Evolutionary conservation across 805 yeast genomes (phyloP).

Genomic region (Candida ortonii): DNA sequence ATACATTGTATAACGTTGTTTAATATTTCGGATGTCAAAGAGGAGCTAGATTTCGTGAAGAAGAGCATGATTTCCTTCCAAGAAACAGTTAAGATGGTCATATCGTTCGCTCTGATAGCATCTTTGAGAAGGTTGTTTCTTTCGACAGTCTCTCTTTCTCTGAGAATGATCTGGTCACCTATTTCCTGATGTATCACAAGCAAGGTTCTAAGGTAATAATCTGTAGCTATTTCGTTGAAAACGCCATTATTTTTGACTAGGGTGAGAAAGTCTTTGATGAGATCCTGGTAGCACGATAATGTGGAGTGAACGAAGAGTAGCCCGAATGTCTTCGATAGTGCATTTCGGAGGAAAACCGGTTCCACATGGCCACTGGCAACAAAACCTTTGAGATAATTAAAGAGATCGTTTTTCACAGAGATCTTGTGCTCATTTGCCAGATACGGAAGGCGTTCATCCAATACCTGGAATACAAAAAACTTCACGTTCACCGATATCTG

Average conservation of each 20-base stretch:
- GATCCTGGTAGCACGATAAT: constrained; percentile 45
- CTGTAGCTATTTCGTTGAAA: constrained; percentile 48
- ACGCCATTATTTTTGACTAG: constrained; percentile 31
- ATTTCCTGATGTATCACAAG: constrained; percentile 82
- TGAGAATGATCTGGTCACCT: constrained; percentile 82
- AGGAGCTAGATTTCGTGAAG: constrained; percentile 29
- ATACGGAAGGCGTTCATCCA: constrained; percentile 52
- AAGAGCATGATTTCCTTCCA: constrained; percentile 62
- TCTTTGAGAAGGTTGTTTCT: constrained; percentile 78
- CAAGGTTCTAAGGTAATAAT: constrained; percentile 72
- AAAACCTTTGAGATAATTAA: constrained; percentile 39
- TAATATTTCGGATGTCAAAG: constrained; percentile 43
- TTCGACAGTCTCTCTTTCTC: constrained; percentile 59
- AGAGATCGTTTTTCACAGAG: constrained; percentile 45
- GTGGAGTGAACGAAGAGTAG: constrained; percentile 50
- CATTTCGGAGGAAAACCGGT: constrained; percentile 49
- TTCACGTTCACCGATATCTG: constrained; percentile 51
- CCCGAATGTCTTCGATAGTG: constrained; percentile 54
- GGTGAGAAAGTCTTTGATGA: constrained; percentile 47
- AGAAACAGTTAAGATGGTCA: constrained; percentile 56
- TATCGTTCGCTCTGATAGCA: constrained; percentile 71
- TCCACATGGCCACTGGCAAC: constrained; percentile 30
- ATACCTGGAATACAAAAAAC: constrained; percentile 68
- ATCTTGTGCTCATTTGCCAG: constrained; percentile 45
- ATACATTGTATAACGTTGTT: constrained; percentile 60